A percentile compares a stretch with the other conserved stretches of the same genome.
Evolutionary conservation across 73 alveolate species (phyloP).

Genomic region (Paramecium octaurelia): DNA sequence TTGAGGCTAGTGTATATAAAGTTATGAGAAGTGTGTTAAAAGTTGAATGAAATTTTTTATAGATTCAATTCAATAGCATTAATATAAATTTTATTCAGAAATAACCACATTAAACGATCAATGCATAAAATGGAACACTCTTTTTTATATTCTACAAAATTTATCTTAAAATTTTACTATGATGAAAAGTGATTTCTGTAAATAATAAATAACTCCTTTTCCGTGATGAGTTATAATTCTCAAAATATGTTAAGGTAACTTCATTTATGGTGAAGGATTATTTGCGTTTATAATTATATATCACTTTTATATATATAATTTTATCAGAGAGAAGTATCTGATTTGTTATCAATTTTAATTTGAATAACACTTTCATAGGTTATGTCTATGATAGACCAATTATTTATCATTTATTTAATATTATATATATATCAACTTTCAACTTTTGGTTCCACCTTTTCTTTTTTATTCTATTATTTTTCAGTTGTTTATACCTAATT

Average conservation of each 20-base stretch:
- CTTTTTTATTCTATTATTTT: not conserved
- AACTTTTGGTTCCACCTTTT: not conserved
- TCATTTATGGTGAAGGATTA: no score
- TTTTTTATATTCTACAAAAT: not conserved
- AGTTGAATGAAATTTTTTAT: not conserved
- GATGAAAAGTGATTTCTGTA: no score
- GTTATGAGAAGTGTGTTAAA: constrained; percentile 62
- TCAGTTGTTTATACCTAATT: not conserved
- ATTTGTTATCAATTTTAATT: no score
- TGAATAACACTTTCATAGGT: no score
- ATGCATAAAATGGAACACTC: no score
- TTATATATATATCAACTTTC: not conserved
- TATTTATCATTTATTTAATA: not conserved
- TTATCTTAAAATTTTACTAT: no score
- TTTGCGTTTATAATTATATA: no score
- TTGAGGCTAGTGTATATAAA: constrained; percentile 77
- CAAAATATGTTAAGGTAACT: no score
- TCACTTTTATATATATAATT: no score
- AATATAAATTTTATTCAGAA: not conserved
- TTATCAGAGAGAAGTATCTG: no score
- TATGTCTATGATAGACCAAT: not conserved
- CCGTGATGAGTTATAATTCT: no score
- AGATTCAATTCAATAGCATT: not conserved
- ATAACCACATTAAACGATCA: not conserved
- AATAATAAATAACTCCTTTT: no score